A percentile compares a stretch with the other conserved stretches of the same genome.
These are phyloP conservation scores for Diaporthe humulicola DNA, from an alignment of 2,329 filamentous ascomycete genomes.

Conservation along the genomic window DNA sequence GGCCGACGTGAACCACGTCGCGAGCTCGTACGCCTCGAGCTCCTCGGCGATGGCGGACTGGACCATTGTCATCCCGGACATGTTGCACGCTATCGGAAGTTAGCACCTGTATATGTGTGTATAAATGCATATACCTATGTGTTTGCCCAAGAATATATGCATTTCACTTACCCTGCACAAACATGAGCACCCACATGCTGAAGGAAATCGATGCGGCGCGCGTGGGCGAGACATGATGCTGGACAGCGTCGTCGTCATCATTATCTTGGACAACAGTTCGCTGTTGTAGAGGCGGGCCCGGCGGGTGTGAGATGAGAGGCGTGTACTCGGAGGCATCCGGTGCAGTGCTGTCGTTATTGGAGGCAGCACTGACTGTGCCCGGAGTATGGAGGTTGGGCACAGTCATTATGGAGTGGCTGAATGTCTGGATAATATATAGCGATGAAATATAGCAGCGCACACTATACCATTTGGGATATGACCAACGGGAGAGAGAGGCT, in stretches of 20 bases:
- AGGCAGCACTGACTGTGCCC: slow-evolving; percentile 7
- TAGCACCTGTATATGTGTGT: not conserved
- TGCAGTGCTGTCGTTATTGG: slow-evolving; percentile 15
- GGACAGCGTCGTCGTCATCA: slow-evolving; percentile 31
- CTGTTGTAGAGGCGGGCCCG: not conserved
- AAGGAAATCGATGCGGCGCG: slow-evolving; percentile 61
- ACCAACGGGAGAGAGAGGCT: not conserved
- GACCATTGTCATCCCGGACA: slow-evolving; percentile 84
- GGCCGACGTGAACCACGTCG: slow-evolving; percentile 85
- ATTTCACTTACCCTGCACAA: slow-evolving; percentile 66
- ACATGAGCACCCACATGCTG: slow-evolving; percentile 69
- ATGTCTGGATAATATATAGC: not conserved
- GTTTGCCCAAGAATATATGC: not conserved
- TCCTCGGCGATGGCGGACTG: slow-evolving; percentile 83
- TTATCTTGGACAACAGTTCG: not conserved
- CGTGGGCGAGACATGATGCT: slow-evolving; percentile 42
- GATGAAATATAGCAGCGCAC: not conserved
- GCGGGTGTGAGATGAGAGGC: slow-evolving; percentile 44
- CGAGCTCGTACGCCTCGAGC: slow-evolving; percentile 78
- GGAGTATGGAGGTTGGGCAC: not conserved
- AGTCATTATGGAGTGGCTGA: not conserved
- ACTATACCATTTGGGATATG: not conserved
- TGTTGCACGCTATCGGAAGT: slow-evolving; percentile 69
- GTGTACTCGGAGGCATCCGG: slow-evolving; percentile 45
- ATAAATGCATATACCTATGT: not conserved